Percentiles rank a stretch among this genome's conserved stretches.
Evolutionary conservation across 2,329 filamentous ascomycete species (phyloP).

Genomic region (Ascosphaera pollenicola): DNA sequence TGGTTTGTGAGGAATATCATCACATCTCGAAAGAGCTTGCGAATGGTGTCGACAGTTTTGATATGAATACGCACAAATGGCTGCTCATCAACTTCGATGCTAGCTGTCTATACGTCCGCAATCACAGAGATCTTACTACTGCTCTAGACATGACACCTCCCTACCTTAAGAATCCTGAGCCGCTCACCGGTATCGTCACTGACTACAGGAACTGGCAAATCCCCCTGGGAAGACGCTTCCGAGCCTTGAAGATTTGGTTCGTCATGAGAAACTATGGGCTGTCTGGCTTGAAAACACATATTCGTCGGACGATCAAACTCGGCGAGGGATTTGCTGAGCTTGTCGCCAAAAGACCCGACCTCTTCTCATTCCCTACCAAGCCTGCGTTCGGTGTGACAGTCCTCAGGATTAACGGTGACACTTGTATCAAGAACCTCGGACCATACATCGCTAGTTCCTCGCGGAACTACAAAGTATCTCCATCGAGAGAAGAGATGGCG

Average conservation of each 20-base stretch:
- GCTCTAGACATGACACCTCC: conserved; percentile 58
- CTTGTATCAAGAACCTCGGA: conserved; percentile 2
- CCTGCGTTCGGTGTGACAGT: conserved; percentile 64
- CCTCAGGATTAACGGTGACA: conserved; percentile 36
- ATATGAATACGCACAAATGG: conserved; percentile 98
- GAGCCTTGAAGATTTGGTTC: conserved; percentile 87
- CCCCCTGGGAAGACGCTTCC: conserved; percentile 70
- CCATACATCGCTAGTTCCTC: conserved; percentile 6
- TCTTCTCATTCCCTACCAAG: conserved; percentile 54
- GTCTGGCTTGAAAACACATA: conserved; percentile 49
- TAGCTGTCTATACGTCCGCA: conserved; percentile 58
- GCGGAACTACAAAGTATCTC: conserved; percentile 11
- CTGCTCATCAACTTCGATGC: conserved; percentile 81
- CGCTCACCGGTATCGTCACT: conserved; percentile 63
- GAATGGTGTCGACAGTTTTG: conserved; percentile 59
- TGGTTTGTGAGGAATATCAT: conserved; percentile 64
- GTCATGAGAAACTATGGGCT: conserved; percentile 68
- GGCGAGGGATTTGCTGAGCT: conserved; percentile 48
- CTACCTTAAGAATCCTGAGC: conserved; percentile 65
- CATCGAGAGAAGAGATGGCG: conserved; percentile 8
- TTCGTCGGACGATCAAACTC: conserved; percentile 43
- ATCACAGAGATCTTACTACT: conserved; percentile 52
- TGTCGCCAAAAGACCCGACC: conserved; percentile 35
- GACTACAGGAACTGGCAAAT: conserved; percentile 98
- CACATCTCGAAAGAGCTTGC: conserved; percentile 37